Evolutionary conservation across 805 yeast genomes (phyloP).

Genomic region (Starmerella bombicola): DNA sequence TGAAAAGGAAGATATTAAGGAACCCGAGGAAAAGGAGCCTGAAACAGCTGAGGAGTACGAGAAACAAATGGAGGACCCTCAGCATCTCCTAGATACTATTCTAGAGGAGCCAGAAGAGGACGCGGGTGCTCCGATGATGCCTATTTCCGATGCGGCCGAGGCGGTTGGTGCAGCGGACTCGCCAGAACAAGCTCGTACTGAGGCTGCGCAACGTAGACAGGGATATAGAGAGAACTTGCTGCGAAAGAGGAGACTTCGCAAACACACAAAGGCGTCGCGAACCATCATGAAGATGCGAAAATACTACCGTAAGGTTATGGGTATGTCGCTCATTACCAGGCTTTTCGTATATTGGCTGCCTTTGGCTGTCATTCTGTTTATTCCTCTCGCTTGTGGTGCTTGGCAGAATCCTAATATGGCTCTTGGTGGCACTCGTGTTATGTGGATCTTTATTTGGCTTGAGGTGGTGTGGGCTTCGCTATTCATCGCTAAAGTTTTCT

Average conservation of each 20-base stretch:
- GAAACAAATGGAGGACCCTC: constrained; percentile 15
- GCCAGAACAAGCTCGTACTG: background rate
- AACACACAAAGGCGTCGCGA: constrained; percentile 14
- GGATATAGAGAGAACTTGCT: constrained; percentile 20
- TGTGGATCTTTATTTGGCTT: constrained; percentile 33
- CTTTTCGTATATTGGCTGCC: constrained; percentile 30
- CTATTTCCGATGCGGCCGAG: constrained; percentile 20
- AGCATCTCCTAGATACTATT: constrained; percentile 20
- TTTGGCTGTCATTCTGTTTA: constrained; percentile 28
- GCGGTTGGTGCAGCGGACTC: constrained; percentile 3
- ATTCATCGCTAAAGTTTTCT: constrained; percentile 27
- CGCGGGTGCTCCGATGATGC: constrained; percentile 11
- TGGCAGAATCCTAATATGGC: constrained; percentile 25
- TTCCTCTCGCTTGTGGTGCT: constrained; percentile 32
- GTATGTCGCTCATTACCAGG: constrained; percentile 25
- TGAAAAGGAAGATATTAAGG: background rate
- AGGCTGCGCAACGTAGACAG: constrained; percentile 4
- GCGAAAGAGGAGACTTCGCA: constrained; percentile 19
- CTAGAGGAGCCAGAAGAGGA: constrained; percentile 20
- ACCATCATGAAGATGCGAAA: constrained; percentile 15
- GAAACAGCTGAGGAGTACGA: constrained; percentile 9
- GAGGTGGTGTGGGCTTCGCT: constrained; percentile 32
- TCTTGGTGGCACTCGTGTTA: constrained; percentile 28
- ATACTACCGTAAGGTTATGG: constrained; percentile 15
- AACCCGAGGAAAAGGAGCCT: background rate